Percentiles rank a stretch among this genome's conserved stretches.
Conservation (phyloP, 306 rosid genomes). For the Prunus mira region DNA sequence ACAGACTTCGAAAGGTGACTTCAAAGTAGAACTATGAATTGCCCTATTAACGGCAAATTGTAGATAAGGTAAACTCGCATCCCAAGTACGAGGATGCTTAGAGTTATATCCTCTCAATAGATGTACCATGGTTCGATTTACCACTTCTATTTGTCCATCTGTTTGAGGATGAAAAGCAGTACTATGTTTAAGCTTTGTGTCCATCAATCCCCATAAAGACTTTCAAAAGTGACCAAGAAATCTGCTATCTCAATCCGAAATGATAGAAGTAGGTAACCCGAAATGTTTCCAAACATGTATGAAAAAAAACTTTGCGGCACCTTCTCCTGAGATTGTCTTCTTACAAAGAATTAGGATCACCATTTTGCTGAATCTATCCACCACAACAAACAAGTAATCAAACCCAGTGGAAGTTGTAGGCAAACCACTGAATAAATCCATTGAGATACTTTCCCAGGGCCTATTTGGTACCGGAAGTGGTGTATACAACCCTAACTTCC, state of each 20-base stretch:
- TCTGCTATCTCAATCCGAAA: background rate
- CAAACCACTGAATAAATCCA: background rate
- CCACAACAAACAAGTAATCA: slow-evolving; percentile 3
- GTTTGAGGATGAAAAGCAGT: background rate
- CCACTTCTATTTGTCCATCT: background rate
- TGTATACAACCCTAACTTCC: slow-evolving; percentile 1
- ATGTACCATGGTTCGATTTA: background rate
- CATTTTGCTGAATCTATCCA: slow-evolving; percentile 4
- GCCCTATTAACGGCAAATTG: background rate
- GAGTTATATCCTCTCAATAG: background rate
- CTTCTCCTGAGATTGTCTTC: background rate
- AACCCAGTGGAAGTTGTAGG: background rate
- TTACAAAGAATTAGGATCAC: background rate
- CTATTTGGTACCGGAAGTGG: slow-evolving; percentile 1
- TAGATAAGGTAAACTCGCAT: background rate
- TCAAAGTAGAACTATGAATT: background rate
- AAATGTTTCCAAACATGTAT: background rate
- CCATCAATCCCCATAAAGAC: background rate
- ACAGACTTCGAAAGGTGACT: background rate
- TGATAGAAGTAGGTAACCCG: background rate
- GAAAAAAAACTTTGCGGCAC: background rate
- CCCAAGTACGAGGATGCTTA: background rate
- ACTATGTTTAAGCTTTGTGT: background rate
- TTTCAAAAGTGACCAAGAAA: background rate
- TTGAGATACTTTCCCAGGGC: slow-evolving; percentile 6